These are phyloP conservation scores for Akanthomyces dipterigenus DNA, from an alignment of 2,329 filamentous ascomycete species.

Conservation along the genomic window DNA sequence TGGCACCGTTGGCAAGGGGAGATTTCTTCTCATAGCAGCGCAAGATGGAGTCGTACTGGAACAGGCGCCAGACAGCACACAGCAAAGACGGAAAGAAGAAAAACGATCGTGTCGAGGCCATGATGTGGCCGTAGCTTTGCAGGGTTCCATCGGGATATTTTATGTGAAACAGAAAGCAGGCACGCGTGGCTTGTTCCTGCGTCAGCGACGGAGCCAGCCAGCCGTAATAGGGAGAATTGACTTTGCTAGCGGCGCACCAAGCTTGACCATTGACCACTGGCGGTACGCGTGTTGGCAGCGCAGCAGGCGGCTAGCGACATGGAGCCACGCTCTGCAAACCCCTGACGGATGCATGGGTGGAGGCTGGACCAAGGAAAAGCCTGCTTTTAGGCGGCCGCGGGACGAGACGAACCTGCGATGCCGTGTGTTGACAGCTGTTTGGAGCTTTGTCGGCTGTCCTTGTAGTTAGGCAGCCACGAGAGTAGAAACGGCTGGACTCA, in stretches of 20 bases:
- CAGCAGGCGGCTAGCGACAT: conserved; percentile 1
- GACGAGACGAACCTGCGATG: background rate
- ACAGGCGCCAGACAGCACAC: background rate
- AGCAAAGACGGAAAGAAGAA: background rate
- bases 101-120: conserved; percentile 2
- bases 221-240: conserved; percentile 3
- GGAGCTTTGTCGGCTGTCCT: background rate
- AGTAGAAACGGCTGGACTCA: background rate
- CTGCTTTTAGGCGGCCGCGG: background rate
- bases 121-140: background rate
- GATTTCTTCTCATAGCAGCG: background rate
- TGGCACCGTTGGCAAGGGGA: background rate
- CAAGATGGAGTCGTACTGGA: background rate
- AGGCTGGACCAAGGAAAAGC: background rate
- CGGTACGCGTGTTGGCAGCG: background rate
- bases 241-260: background rate
- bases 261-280: background rate
- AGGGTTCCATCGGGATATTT: conserved; percentile 7
- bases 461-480: no score
- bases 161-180: conserved; percentile 9
- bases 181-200: conserved; percentile 8
- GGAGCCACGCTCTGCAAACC: background rate
- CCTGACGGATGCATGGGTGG: conserved; percentile 1
- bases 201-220: conserved; percentile 1
- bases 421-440: background rate